phyloP scores from a whole-genome alignment of 352 stramenopile genomes.

The Phytophthora tentaculata region DNA sequence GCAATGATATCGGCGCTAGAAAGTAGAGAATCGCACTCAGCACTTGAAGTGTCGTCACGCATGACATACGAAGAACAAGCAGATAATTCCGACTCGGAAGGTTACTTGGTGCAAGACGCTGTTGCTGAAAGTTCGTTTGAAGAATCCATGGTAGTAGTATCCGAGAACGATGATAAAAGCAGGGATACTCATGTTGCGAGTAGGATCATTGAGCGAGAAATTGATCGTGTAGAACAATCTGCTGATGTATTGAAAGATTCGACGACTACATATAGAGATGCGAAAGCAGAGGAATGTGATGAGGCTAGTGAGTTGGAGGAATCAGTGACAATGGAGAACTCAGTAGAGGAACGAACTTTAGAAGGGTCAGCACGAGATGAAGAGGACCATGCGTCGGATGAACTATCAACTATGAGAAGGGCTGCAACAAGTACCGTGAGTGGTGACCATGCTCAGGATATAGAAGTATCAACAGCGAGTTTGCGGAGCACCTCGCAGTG shows the following conservation, averaged over 20 bases:
- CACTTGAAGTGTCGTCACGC: not conserved
- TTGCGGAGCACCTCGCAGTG: not conserved
- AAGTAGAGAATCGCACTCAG: slow-evolving; percentile 11
- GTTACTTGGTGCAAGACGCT: slow-evolving; percentile 6
- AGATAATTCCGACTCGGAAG: slow-evolving; percentile 18
- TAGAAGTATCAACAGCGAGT: slow-evolving; percentile 6
- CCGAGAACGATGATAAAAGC: slow-evolving; percentile 1
- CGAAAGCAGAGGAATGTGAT: too few species aligned
- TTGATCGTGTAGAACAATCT: too few species aligned
- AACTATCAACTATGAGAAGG: not conserved
- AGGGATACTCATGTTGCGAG: not conserved
- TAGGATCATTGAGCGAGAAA: too few species aligned
- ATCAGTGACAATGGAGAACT: slow-evolving; percentile 14
- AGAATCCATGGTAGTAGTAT: slow-evolving; percentile 11
- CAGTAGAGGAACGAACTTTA: not conserved
- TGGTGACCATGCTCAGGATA: not conserved
- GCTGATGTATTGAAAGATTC: too few species aligned
- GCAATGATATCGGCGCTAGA: slow-evolving; percentile 21
- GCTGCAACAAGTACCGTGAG: slow-evolving; percentile 3
- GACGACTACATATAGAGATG: too few species aligned
- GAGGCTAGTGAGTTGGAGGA: not conserved
- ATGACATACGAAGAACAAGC: slow-evolving; percentile 5
- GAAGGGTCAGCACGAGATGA: not conserved
- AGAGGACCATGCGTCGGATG: slow-evolving; percentile 1
- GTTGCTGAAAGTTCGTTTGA: slow-evolving; percentile 16